phyloP scores from a whole-genome alignment of 805 yeast species.

The Schizosaccharomyces lindneri region DNA sequence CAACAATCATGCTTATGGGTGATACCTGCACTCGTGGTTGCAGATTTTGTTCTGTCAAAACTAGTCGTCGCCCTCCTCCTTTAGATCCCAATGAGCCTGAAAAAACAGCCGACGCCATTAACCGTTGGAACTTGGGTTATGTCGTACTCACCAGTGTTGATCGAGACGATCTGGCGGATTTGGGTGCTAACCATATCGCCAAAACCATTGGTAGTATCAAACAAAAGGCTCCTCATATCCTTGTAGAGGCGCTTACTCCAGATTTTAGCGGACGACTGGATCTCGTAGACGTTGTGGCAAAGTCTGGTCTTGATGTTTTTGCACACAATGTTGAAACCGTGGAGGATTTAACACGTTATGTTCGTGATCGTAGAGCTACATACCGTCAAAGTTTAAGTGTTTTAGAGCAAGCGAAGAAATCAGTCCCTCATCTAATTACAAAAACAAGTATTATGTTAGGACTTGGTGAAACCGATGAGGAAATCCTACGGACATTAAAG shows the following conservation, averaged over 20 bases:
- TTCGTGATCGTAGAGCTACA: constrained; percentile 90
- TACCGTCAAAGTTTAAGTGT: constrained; percentile 70
- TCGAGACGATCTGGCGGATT: constrained; percentile 80
- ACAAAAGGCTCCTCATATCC: constrained; percentile 63
- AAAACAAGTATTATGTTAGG: constrained; percentile 94
- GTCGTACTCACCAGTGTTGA: constrained; percentile 94
- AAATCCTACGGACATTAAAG: constrained; percentile 44
- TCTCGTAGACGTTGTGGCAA: constrained; percentile 57
- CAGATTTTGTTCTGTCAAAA: constrained; percentile 89
- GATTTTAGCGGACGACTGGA: constrained; percentile 81
- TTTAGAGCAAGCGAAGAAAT: constrained; percentile 52
- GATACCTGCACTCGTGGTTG: constrained; percentile 99
- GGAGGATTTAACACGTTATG: constrained; percentile 78
- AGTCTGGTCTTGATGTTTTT: constrained; percentile 76
- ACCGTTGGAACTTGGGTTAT: constrained; percentile 94
- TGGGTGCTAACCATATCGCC: constrained; percentile 78
- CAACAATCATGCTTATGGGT: constrained; percentile 93
- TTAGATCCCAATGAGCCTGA: constrained; percentile 94
- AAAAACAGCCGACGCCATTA: constrained; percentile 89
- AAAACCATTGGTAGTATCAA: constrained; percentile 70
- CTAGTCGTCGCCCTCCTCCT: constrained; percentile 62
- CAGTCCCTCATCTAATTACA: constrained; percentile 53
- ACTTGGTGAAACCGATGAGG: constrained; percentile 86
- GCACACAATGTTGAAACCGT: constrained; percentile 96
- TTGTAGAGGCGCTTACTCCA: constrained; percentile 84